These are phyloP conservation scores for Candida alai DNA, from an alignment of 805 yeast genomes.

Conservation along the genomic window DNA sequence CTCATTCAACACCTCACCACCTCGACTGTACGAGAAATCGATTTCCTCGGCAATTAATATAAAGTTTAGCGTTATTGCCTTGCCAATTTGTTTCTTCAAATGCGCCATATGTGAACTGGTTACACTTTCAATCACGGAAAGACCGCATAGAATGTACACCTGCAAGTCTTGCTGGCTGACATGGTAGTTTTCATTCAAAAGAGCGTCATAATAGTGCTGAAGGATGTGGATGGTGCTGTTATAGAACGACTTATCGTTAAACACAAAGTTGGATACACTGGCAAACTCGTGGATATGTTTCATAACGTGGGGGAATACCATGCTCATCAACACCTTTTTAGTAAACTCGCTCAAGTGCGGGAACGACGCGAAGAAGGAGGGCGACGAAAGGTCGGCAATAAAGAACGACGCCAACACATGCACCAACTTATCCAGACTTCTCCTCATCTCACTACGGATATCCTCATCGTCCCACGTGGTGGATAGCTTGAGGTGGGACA, in stretches of 20 bases:
- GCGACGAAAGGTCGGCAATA: slow-evolving; percentile 24
- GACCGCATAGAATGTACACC: slow-evolving; percentile 23
- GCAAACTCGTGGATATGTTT: slow-evolving; percentile 33
- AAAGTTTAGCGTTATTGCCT: slow-evolving; percentile 24
- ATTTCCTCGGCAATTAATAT: slow-evolving; percentile 19
- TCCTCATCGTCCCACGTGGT: slow-evolving; percentile 21
- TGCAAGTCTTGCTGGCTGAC: slow-evolving; percentile 21
- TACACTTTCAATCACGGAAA: slow-evolving; percentile 28
- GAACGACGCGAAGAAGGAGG: slow-evolving; percentile 21
- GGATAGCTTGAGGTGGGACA: slow-evolving; percentile 30
- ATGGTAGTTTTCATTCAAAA: slow-evolving; percentile 24
- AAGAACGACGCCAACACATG: slow-evolving; percentile 34
- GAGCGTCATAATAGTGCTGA: slow-evolving; percentile 25
- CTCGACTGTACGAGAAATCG: slow-evolving; percentile 4
- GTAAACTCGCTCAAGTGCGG: slow-evolving; percentile 32
- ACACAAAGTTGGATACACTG: slow-evolving; percentile 29
- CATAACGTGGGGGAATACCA: slow-evolving; percentile 33
- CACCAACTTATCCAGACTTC: slow-evolving; percentile 24
- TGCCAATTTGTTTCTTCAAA: slow-evolving; percentile 25
- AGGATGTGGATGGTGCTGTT: slow-evolving; percentile 22
- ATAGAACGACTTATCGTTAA: slow-evolving; percentile 28
- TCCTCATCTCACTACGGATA: slow-evolving; percentile 11
- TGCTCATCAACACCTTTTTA: slow-evolving; percentile 27
- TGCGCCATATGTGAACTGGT: slow-evolving; percentile 10
- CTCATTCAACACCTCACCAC: slow-evolving; percentile 12